A percentile compares a stretch with the other conserved stretches of the same genome.
Evolutionary conservation across 1,284 basidiomycete species (phyloP).

Genomic region (Melampsora larici-populina): DNA sequence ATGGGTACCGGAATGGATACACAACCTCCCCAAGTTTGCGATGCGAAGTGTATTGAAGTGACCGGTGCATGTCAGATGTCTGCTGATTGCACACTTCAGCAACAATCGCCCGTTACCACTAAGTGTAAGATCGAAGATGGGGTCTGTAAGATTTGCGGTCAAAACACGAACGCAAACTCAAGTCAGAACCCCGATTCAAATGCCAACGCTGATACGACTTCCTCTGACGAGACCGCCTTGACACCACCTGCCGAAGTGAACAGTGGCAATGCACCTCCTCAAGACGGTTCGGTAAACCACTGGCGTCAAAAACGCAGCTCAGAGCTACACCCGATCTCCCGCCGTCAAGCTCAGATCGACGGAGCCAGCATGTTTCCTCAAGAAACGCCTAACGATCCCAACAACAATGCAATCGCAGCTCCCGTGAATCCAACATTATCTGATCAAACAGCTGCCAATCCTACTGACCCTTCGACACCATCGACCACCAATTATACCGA

Average conservation of each 20-base stretch:
- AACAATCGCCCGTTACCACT: conserved; percentile 24
- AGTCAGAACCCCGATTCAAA: neutral
- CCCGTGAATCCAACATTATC: too few species aligned
- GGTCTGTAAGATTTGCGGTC: conserved; percentile 34
- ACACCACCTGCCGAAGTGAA: too few species aligned
- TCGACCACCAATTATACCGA: neutral
- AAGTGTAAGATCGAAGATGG: conserved; percentile 42
- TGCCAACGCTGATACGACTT: neutral
- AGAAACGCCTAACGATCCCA: neutral
- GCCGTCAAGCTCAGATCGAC: neutral
- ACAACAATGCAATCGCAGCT: too few species aligned
- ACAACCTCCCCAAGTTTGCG: conserved; percentile 7
- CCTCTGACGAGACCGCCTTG: neutral
- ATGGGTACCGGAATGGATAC: neutral
- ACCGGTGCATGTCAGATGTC: conserved; percentile 33
- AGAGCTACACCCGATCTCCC: neutral
- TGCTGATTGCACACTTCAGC: conserved; percentile 29
- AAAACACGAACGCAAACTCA: conserved; percentile 1
- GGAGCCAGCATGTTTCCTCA: neutral
- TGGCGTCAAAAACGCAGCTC: neutral
- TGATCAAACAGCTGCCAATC: too few species aligned
- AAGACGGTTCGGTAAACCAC: neutral
- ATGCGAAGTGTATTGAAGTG: conserved; percentile 40
- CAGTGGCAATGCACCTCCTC: neutral
- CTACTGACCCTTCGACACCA: neutral